Conservation (phyloP, 2,329 filamentous ascomycete species). For the Dichotomopilus funicola region DNA sequence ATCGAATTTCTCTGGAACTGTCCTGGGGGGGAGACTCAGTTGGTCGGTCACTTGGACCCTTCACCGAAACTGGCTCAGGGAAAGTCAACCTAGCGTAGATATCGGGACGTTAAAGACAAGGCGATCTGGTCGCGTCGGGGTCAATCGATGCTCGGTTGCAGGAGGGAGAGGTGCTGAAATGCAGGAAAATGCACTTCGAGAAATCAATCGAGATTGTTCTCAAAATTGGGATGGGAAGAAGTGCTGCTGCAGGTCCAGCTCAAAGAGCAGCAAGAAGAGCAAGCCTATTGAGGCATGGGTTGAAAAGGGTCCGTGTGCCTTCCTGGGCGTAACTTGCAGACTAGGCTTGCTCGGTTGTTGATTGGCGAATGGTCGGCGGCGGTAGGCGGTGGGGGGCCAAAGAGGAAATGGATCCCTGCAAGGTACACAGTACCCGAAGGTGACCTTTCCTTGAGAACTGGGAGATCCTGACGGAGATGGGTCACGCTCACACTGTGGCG, state of each 20-base stretch:
- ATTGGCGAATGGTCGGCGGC: slow-evolving; percentile 18
- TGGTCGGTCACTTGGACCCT: slow-evolving; percentile 1
- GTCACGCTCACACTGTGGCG: slow-evolving; percentile 4
- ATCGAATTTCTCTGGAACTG: slow-evolving; percentile 15
- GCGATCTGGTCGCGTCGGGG: background rate
- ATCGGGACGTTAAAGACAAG: slow-evolving; percentile 1
- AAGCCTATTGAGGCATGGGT: slow-evolving; percentile 12
- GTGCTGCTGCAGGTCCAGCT: slow-evolving; percentile 11
- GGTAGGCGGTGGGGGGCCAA: slow-evolving; percentile 2
- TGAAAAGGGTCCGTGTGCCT: slow-evolving; percentile 23
- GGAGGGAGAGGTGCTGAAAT: background rate
- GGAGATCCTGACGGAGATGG: too few species aligned
- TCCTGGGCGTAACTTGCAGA: slow-evolving; percentile 12
- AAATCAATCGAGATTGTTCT: slow-evolving; percentile 2
- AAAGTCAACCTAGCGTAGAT: background rate
- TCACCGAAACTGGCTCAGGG: background rate
- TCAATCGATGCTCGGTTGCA: slow-evolving; percentile 8
- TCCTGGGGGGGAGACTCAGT: background rate
- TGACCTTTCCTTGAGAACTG: too few species aligned
- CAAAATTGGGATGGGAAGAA: slow-evolving; percentile 9
- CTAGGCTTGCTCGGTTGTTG: slow-evolving; percentile 11
- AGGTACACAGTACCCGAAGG: slow-evolving; percentile 5
- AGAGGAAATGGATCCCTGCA: background rate
- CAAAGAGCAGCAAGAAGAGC: slow-evolving; percentile 8
- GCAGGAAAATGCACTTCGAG: slow-evolving; percentile 1